Conservation (phyloP, 371 early-diverging fungal species). For the Lichtheimia ramosa region DNA sequence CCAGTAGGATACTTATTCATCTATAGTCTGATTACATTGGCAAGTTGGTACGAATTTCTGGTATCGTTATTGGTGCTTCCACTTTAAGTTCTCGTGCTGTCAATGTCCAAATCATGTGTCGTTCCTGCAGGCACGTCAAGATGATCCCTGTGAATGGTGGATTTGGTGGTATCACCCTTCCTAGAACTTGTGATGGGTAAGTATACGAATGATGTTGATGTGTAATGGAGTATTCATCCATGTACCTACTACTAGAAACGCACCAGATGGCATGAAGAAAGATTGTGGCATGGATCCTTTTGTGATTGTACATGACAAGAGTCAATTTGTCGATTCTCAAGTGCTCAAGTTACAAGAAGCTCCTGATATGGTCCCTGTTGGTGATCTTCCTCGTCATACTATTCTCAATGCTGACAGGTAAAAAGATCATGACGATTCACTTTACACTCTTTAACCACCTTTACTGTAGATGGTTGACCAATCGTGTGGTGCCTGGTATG, state of each 20-base stretch:
- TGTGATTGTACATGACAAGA: slow-evolving; percentile 94
- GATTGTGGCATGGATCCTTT: slow-evolving; percentile 95
- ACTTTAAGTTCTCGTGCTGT: slow-evolving; percentile 90
- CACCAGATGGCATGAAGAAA: slow-evolving; percentile 13
- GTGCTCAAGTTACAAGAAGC: slow-evolving; percentile 98
- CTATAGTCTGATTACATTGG: slow-evolving; percentile 85
- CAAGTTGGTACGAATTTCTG: slow-evolving; percentile 93
- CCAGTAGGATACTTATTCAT: neutral
- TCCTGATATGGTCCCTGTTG: slow-evolving; percentile 98
- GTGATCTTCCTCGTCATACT: slow-evolving; percentile 98
- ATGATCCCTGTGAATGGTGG: slow-evolving; percentile 82
- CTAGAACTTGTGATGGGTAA: slow-evolving; percentile 85
- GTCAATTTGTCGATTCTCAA: slow-evolving; percentile 97
- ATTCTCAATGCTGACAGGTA: slow-evolving; percentile 88
- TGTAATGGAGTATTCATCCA: neutral
- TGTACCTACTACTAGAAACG: slow-evolving; percentile 13
- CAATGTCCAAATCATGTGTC: slow-evolving; percentile 85
- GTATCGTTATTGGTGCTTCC: slow-evolving; percentile 97
- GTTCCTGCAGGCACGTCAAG: slow-evolving; percentile 80
- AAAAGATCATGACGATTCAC: neutral
- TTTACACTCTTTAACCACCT: too few relatives aligned
- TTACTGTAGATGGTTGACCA: slow-evolving; percentile 67
- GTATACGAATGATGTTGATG: neutral
- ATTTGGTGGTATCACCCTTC: slow-evolving; percentile 80
- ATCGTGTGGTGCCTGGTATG: slow-evolving; percentile 94